These are phyloP conservation scores for Sungouiella blattae DNA, from an alignment of 805 yeast species.

Conservation along the genomic window DNA sequence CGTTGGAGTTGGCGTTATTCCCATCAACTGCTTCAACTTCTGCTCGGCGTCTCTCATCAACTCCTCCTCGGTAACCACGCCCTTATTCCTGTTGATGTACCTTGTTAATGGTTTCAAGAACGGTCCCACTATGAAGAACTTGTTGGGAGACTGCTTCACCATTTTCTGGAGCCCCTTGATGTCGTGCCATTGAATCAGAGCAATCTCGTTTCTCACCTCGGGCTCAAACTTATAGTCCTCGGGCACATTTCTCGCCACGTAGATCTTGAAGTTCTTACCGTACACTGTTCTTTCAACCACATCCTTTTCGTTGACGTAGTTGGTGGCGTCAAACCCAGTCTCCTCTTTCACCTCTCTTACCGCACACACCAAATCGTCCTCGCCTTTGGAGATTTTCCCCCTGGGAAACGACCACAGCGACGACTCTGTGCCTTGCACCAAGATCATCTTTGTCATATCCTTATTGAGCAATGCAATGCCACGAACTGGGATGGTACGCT, in stretches of 20 bases:
- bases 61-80: constrained; percentile 48
- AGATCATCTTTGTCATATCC: constrained; percentile 61
- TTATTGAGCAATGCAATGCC: constrained; percentile 87
- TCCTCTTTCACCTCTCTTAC: constrained; percentile 90
- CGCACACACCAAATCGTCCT: constrained; percentile 84
- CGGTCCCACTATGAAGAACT: constrained; percentile 45
- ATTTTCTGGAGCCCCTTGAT: constrained; percentile 43
- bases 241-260: constrained; percentile 72
- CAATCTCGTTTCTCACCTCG: constrained; percentile 82
- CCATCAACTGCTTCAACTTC: constrained; percentile 61
- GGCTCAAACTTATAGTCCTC: constrained; percentile 76
- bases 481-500: constrained; percentile 88
- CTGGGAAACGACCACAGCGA: constrained; percentile 91
- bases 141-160: constrained; percentile 33
- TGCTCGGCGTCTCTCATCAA: constrained; percentile 61
- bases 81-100: constrained; percentile 55
- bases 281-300: constrained; percentile 75
- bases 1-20: constrained; percentile 39
- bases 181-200: constrained; percentile 75
- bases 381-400: constrained; percentile 94
- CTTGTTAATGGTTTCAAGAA: constrained; percentile 48
- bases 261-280: constrained; percentile 85
- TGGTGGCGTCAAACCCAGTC: constrained; percentile 82
- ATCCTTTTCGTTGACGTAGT: constrained; percentile 63
- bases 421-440: constrained; percentile 83